Conservation (phyloP, 305 asterid genomes). For the Fraxinus sp. region DNA sequence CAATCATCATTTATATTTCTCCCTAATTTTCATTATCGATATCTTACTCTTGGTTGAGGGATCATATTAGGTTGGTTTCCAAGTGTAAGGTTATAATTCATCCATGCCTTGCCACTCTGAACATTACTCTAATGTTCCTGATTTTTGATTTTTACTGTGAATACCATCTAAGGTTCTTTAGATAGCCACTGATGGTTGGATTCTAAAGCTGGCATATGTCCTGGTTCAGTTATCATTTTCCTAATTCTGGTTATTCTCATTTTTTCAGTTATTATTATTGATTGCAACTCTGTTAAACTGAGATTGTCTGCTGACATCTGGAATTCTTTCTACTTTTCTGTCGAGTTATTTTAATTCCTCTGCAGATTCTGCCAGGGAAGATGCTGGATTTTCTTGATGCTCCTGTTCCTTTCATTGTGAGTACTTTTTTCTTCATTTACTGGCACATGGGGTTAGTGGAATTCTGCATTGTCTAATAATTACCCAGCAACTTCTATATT, state of each 20-base stretch:
- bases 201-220: background rate
- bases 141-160: background rate
- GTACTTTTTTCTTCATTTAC: slow-evolving; percentile 30
- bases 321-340: slow-evolving; percentile 19
- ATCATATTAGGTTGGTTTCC: slow-evolving; percentile 4
- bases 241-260: background rate
- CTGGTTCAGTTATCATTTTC: slow-evolving; percentile 19
- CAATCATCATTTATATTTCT: background rate
- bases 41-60: background rate
- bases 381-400: slow-evolving; percentile 97
- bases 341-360: slow-evolving; percentile 21
- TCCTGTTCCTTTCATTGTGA: slow-evolving; percentile 95
- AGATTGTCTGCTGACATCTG: slow-evolving; percentile 10
- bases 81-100: background rate
- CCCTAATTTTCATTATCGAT: slow-evolving; percentile 2
- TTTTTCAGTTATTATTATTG: background rate
- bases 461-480: background rate
- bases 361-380: slow-evolving; percentile 86
- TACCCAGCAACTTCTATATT: background rate
- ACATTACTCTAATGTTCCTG: background rate
- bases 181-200: background rate
- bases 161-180: background rate
- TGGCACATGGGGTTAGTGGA: background rate
- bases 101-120: background rate
- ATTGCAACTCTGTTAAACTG: background rate